Evolutionary conservation across 345 rosid genomes (phyloP).

Genomic region (Euclidium syriacum): DNA sequence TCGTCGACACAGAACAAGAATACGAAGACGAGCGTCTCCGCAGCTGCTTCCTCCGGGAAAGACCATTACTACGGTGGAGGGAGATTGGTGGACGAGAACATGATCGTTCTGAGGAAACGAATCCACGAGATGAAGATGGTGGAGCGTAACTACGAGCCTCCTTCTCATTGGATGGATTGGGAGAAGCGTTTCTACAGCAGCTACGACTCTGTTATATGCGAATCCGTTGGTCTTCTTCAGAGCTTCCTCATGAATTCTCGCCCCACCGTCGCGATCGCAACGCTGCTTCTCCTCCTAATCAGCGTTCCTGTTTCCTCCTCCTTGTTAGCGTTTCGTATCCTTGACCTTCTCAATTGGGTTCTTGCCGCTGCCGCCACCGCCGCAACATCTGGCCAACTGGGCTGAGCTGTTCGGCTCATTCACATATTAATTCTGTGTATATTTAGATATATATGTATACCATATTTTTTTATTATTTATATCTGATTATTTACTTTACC

Average conservation of each 20-base stretch:
- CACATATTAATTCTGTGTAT: neutral
- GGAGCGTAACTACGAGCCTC: constrained; percentile 66
- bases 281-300: constrained; percentile 36
- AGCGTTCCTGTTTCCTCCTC: constrained; percentile 46
- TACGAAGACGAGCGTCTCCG: neutral
- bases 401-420: neutral
- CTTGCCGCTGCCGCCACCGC: constrained; percentile 11
- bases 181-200: constrained; percentile 49
- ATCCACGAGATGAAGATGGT: constrained; percentile 58
- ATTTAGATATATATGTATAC: neutral
- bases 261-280: constrained; percentile 47
- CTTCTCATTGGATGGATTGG: constrained; percentile 66
- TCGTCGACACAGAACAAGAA: too few species aligned
- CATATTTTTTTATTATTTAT: constrained; percentile 4
- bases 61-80: constrained; percentile 32
- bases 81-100: constrained; percentile 49
- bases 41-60: constrained; percentile 1
- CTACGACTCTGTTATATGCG: constrained; percentile 52
- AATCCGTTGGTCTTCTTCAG: constrained; percentile 44
- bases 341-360: constrained; percentile 14
- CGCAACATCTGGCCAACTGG: constrained; percentile 1
- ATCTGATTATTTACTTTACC: neutral
- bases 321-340: constrained; percentile 22
- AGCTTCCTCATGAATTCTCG: constrained; percentile 52
- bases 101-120: constrained; percentile 54